Conservation (phyloP, 208 protist genomes). For the Plasmodiophora brassicae region DNA sequence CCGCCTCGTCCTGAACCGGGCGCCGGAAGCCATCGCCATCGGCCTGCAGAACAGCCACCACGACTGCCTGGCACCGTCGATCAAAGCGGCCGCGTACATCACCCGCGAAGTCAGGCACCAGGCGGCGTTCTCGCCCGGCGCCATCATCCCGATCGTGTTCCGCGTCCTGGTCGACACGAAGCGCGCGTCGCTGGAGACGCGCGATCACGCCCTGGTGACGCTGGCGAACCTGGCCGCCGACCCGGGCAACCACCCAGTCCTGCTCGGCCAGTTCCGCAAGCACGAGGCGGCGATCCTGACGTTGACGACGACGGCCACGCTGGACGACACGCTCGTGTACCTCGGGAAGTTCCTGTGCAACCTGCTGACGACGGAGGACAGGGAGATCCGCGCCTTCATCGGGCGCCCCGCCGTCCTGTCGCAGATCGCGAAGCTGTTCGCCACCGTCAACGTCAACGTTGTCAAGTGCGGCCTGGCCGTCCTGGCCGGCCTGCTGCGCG, state of each 20-base stretch:
- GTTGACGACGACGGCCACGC: background rate
- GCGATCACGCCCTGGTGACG: background rate
- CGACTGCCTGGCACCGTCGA: background rate
- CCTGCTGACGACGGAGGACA: constrained; percentile 7
- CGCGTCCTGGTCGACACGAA: background rate
- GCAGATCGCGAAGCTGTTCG: background rate
- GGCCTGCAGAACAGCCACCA: background rate
- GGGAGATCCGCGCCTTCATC: background rate
- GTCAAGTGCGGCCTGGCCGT: background rate
- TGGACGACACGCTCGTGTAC: background rate
- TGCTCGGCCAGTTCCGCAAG: background rate
- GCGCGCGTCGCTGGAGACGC: background rate
- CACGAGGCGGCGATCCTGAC: background rate
- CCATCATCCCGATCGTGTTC: background rate
- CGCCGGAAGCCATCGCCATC: background rate
- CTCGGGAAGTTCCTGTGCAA: background rate
- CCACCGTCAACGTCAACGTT: background rate
- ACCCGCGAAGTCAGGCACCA: background rate
- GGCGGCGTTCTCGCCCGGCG: background rate
- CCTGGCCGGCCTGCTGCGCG: background rate
- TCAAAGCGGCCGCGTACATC: background rate
- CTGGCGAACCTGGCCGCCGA: background rate
- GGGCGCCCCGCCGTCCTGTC: background rate
- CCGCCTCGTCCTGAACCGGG: background rate
- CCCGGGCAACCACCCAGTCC: background rate